Base-by-base conservation (phyloP, 2,329 filamentous ascomycete genomes). In the Leptosphaerulina australis region DNA sequence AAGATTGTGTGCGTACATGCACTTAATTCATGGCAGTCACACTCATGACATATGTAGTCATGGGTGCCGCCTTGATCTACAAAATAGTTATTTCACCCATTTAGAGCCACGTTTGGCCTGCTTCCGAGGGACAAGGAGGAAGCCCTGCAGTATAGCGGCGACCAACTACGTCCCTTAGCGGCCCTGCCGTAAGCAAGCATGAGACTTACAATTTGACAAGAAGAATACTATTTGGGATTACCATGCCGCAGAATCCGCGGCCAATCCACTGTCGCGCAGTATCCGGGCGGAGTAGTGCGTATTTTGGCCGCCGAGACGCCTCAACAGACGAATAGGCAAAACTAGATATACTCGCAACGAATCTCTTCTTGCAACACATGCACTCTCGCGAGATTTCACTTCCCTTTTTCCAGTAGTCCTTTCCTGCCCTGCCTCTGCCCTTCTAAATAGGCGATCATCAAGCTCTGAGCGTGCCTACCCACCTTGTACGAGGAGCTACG, bases 231-330 rank as follows among this genome's bases (percentile, higher is more conserved):
- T 45, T 25, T 61, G 58, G 40, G 26, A 45, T 25, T 44, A 44
- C 38, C 43, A 50, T 53, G 54, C 56, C 56, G 58, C 50, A 48
- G 40, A 52, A 50, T 51, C 59, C 59, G 59, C 60, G 47, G 59
- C 50, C 44, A 50, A 18, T 40, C 52, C 58, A 56, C 59, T 52
- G 51, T 53, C 45, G 48, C 51, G 38, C 50, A 44, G 54, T 43
- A 34, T 46, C 56, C 50, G 59, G 52, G 57, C 53, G 37, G 36
- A 62, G 51, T 59, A 61, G 59, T 53, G 59, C 46, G 36, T 54
- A 24, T 24, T 40, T 15, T 39, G 48, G 41, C 24, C 41, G 48
- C 41, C 48, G 48, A 38, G 44, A 47, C 44, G 44, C 44, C 50
- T 48, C 50, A 48, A 44, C 50, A 53, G 50, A 37, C 21, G 15